Base-by-base conservation (phyloP, 2,329 filamentous ascomycete species). In the Calonectria pauciramosa region DNA sequence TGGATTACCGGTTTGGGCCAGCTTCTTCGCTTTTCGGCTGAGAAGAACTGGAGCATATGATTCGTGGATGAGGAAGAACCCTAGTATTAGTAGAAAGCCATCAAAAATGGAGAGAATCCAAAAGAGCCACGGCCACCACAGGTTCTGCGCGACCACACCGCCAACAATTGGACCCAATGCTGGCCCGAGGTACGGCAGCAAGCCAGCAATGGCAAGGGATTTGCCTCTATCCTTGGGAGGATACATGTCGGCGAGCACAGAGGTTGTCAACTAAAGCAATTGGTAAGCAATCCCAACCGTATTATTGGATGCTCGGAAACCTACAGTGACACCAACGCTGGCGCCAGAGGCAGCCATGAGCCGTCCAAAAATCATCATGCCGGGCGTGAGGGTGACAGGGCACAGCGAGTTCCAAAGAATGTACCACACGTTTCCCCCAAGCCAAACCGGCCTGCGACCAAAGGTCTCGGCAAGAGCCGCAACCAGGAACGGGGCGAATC, bases 41-140 rank as follows among this genome's bases (percentile, higher is more conserved):
- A 95, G 87, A 7, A 95, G 87, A 23, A 89, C 89, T 0, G 93
- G 92, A 0, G 90, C 90, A 81, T 94, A 94, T 0, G 93, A 93
- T 80, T 91, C 90, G 2, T 64, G 72, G 9, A 80, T 88, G 79
- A 93, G 87, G 41, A 94, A 79, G 3, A 91, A 36, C 0, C 82
- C 92, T 14, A 89, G 81, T 2, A 90, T 47, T 73, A 92, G 89
- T 38, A 94, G 88, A 5, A 90, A 71, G 0, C 86, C 90, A 67
- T 91, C 90, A 68, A 84, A 81, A 59, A 94, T 93, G 2, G 90
- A 90, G 3, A 92, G 91, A 0, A 91, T 87, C 85, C 90, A 94
- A 84, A 95, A 95, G 2, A 91, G 89, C 93, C 93, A 95, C 36
- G 91, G 88, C 93, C 93, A 95, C 6, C 88, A 89, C 3, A 90